These are phyloP conservation scores for Thermothielavioides terrestris DNA, from an alignment of 495 filamentous ascomycete genomes.

Conservation along the genomic window DNA sequence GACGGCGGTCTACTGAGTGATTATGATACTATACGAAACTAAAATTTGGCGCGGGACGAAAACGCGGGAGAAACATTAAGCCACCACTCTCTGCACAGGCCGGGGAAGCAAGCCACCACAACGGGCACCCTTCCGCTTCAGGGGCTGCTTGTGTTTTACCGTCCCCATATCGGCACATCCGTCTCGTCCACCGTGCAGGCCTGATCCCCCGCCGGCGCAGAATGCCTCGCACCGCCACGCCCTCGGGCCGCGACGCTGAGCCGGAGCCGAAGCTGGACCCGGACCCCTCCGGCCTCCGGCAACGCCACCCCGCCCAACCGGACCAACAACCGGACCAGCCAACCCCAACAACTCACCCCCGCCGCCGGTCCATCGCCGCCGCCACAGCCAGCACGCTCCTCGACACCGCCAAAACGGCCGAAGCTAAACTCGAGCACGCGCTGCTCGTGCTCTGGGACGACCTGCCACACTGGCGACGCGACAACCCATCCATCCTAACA, in stretches of 20 bases:
- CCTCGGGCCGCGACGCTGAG: not conserved
- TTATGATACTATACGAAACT: too few relatives aligned
- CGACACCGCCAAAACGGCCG: constrained; percentile 17
- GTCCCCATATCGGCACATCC: too few relatives aligned
- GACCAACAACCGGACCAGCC: not conserved
- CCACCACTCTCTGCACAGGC: too few relatives aligned
- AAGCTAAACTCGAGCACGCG: constrained; percentile 16
- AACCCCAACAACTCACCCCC: not conserved
- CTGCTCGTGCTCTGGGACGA: constrained; percentile 34
- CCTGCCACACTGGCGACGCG: constrained; percentile 37
- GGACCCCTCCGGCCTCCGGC: constrained; percentile 2
- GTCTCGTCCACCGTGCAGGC: too few relatives aligned
- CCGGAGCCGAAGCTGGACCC: not conserved
- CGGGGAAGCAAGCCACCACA: too few relatives aligned
- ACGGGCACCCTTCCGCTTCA: too few relatives aligned
- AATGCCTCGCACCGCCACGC: constrained; percentile 1
- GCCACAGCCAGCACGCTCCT: constrained; percentile 23
- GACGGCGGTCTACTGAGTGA: too few relatives aligned
- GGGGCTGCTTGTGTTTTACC: too few relatives aligned
- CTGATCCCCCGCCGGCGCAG: too few relatives aligned
- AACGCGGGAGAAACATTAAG: too few relatives aligned
- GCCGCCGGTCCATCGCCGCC: constrained; percentile 22
- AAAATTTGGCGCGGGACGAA: too few relatives aligned
- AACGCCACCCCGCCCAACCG: constrained; percentile 11
- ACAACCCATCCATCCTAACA: constrained; percentile 36